Evolutionary conservation across 805 yeast genomes (phyloP).

Genomic region (Nakazawaea ishiwadae): DNA sequence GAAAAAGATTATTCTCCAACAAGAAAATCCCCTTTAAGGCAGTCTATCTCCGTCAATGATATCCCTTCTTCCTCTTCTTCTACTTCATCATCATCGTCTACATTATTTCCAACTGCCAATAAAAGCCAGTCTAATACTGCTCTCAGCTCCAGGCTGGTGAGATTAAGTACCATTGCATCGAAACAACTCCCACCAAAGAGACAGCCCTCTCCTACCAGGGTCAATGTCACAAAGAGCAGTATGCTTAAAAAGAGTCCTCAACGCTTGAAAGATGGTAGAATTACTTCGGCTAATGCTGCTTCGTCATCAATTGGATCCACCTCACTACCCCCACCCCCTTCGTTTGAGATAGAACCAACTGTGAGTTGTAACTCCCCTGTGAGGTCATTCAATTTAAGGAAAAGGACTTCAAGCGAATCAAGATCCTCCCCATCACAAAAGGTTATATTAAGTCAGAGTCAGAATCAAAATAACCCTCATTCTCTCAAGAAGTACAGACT

Average conservation of each 20-base stretch:
- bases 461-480: too few species aligned
- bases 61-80: constrained; percentile 3
- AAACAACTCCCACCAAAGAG: background rate
- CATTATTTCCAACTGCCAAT: background rate
- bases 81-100: background rate
- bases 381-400: background rate
- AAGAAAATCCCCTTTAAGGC: constrained; percentile 5
- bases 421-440: too few species aligned
- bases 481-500: too few species aligned
- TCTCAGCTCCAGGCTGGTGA: too few species aligned
- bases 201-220: background rate
- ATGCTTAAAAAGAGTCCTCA: constrained; percentile 4
- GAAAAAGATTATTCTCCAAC: background rate
- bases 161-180: background rate
- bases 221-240: background rate
- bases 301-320: background rate
- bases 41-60: background rate
- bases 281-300: too few species aligned
- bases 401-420: background rate
- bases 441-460: too few species aligned
- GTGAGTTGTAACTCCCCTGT: background rate
- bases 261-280: background rate
- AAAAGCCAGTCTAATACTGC: too few species aligned
- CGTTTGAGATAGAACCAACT: background rate
- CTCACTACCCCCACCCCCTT: constrained; percentile 1